A percentile compares a stretch with the other conserved stretches of the same genome.
Evolutionary conservation across 2,329 filamentous ascomycete species (phyloP).

Genomic region (Verticillium klebahnii): DNA sequence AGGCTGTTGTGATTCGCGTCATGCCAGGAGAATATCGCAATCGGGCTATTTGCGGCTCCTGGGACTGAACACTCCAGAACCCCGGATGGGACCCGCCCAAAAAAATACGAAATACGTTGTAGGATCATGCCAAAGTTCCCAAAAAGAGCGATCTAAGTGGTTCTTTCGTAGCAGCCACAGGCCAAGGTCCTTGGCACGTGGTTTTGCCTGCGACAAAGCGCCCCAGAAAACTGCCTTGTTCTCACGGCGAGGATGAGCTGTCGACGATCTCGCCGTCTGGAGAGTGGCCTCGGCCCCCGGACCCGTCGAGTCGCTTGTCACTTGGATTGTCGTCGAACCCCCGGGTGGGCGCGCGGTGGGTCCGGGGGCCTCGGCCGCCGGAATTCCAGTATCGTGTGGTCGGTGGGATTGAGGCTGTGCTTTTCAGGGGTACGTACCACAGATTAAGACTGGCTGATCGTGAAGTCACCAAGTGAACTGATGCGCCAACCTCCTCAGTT

Average conservation of each 20-base stretch:
- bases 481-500: no score
- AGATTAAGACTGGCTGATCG: no score
- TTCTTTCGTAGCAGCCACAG: background rate
- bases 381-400: background rate
- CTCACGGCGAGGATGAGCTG: no score
- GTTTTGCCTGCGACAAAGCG: no score
- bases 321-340: background rate
- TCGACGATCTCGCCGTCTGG: background rate
- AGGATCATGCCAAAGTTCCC: background rate
- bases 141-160: background rate
- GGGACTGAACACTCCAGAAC: background rate
- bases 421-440: background rate
- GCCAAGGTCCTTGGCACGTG: background rate
- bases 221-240: no score
- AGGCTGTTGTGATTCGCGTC: background rate
- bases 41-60: background rate
- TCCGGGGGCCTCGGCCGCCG: background rate
- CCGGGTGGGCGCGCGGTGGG: conserved; percentile 4
- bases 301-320: background rate
- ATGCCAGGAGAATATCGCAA: background rate
- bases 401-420: background rate
- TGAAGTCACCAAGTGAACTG: no score
- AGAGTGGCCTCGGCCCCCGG: background rate
- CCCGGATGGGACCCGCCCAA: background rate
- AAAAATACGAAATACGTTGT: background rate